Evolutionary conservation across 257 asterid genomes (phyloP).

Genomic region (Fraxinus excelsior): DNA sequence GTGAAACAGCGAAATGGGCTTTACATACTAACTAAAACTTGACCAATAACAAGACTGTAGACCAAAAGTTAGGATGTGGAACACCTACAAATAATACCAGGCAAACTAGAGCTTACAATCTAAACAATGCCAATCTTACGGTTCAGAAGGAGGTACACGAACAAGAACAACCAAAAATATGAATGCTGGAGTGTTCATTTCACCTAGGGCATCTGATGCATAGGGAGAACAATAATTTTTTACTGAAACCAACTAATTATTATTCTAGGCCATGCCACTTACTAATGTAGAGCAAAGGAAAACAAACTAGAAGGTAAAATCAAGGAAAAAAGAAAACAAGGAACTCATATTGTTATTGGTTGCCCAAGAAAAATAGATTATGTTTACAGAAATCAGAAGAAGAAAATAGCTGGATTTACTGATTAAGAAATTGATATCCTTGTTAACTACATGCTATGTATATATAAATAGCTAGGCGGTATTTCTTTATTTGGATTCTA

Average conservation of each 20-base stretch:
- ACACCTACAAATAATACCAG: not conserved
- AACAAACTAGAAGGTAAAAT: not conserved
- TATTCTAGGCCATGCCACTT: not conserved
- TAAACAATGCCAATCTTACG: too few relatives aligned
- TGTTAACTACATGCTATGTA: too few relatives aligned
- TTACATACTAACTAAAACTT: not conserved
- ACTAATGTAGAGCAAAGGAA: not conserved
- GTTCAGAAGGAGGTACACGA: too few relatives aligned
- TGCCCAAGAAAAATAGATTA: too few relatives aligned
- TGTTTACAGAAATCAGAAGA: not conserved
- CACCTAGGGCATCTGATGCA: too few relatives aligned
- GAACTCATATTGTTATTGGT: not conserved
- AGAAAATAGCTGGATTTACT: not conserved
- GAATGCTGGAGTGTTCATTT: too few relatives aligned
- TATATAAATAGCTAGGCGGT: too few relatives aligned
- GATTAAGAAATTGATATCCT: not conserved
- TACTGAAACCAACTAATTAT: not conserved
- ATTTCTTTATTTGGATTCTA: too few relatives aligned
- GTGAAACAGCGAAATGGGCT: slow-evolving; percentile 13
- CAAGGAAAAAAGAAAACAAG: not conserved
- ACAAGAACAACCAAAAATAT: too few relatives aligned
- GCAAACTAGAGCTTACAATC: too few relatives aligned
- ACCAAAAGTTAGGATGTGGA: not conserved
- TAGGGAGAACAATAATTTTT: not conserved
- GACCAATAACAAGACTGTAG: not conserved